A percentile compares a stretch with the other conserved stretches of the same genome.
Conservation (phyloP, 2,329 filamentous ascomycete species). For the Sarocladiaceae sp. region DNA sequence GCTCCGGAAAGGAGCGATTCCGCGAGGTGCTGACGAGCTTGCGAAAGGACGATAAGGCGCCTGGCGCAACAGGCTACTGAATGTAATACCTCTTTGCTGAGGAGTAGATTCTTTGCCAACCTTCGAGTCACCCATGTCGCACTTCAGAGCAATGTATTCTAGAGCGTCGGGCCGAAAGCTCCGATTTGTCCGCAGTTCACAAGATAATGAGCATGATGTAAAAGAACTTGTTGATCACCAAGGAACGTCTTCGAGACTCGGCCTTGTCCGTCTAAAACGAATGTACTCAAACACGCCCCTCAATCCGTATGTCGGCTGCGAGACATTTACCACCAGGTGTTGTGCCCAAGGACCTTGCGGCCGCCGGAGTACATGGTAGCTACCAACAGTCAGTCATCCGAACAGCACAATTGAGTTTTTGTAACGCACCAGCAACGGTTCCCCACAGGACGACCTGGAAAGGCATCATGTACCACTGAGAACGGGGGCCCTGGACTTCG, state of each 20-base stretch:
- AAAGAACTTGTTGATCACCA: not conserved
- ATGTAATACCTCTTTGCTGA: not conserved
- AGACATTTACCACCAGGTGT: constrained; percentile 54
- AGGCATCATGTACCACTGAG: constrained; percentile 58
- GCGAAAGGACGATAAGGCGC: constrained; percentile 86
- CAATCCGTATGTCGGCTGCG: constrained; percentile 10
- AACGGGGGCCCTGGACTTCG: constrained; percentile 51
- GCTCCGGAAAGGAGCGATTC: constrained; percentile 94
- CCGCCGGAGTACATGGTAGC: constrained; percentile 64
- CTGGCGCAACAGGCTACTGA: constrained; percentile 59
- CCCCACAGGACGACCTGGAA: constrained; percentile 62
- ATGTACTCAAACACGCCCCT: constrained; percentile 8
- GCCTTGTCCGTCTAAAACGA: not conserved
- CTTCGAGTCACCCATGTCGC: not conserved
- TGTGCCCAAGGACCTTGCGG: constrained; percentile 70
- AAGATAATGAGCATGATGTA: constrained; percentile 1
- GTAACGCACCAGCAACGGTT: constrained; percentile 53
- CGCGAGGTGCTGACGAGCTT: constrained; percentile 81
- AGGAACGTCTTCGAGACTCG: constrained; percentile 6
- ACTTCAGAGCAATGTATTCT: constrained; percentile 6
- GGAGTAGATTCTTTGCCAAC: not conserved
- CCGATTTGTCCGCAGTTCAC: constrained; percentile 3
- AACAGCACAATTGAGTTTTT: not conserved
- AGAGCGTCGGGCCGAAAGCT: not conserved
- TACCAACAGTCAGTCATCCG: constrained; percentile 23